Conservation (phyloP, 1,139 yeast species). For the Yamadazyma siamensis region DNA sequence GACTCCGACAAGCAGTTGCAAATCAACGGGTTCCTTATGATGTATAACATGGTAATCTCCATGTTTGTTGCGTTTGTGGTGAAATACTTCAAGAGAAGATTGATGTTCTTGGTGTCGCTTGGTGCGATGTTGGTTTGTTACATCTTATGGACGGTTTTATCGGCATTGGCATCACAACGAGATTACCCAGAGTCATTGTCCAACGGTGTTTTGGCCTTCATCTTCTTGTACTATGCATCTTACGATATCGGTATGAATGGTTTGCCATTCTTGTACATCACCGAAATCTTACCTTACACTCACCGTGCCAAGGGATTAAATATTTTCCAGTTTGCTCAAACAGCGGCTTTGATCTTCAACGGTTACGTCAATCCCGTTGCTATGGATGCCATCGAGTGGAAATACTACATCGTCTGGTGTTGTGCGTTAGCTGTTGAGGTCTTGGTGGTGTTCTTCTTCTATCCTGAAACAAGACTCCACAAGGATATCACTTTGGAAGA, state of each 20-base stretch:
- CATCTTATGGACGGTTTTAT: slow-evolving; percentile 36
- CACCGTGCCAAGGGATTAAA: slow-evolving; percentile 46
- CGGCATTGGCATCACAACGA: slow-evolving; percentile 34
- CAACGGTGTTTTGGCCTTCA: slow-evolving; percentile 46
- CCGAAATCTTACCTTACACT: slow-evolving; percentile 44
- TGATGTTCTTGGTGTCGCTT: slow-evolving; percentile 38
- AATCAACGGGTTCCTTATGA: slow-evolving; percentile 45
- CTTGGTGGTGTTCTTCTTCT: slow-evolving; percentile 36
- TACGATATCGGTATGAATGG: slow-evolving; percentile 42
- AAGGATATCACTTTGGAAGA: slow-evolving; percentile 54
- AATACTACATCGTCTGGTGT: slow-evolving; percentile 55
- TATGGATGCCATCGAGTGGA: slow-evolving; percentile 57
- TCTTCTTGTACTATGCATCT: slow-evolving; percentile 36
- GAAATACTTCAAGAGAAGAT: slow-evolving; percentile 39
- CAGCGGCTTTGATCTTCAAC: slow-evolving; percentile 20
- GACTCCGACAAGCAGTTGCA: slow-evolving; percentile 39
- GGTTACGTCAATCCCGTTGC: slow-evolving; percentile 59
- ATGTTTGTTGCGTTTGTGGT: slow-evolving; percentile 26
- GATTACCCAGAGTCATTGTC: slow-evolving; percentile 33
- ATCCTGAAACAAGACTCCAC: slow-evolving; percentile 38
- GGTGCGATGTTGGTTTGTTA: slow-evolving; percentile 35
- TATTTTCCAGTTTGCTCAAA: slow-evolving; percentile 26
- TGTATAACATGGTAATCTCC: slow-evolving; percentile 38
- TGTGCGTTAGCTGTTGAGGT: slow-evolving; percentile 37
- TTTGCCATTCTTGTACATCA: slow-evolving; percentile 35